These are phyloP conservation scores for Tuber melanosporum DNA, from an alignment of 495 filamentous ascomycete species.

Conservation along the genomic window DNA sequence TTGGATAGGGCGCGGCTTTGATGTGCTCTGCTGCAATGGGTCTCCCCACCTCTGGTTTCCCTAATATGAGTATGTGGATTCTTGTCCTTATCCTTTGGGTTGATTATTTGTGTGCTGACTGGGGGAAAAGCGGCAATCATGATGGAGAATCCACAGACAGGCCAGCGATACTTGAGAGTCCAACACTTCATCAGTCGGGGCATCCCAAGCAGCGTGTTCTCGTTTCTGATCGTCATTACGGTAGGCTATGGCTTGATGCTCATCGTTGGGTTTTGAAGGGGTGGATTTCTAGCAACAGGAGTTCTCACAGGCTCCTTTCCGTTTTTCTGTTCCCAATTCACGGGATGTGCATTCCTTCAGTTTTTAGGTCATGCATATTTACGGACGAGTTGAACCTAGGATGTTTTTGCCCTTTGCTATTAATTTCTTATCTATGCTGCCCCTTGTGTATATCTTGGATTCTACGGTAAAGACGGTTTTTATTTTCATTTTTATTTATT, in stretches of 20 bases:
- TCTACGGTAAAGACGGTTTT: neutral
- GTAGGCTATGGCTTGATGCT: slow-evolving; percentile 83
- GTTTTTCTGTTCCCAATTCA: neutral
- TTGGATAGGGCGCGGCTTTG: slow-evolving; percentile 47
- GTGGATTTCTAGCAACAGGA: neutral
- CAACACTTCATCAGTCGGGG: slow-evolving; percentile 90
- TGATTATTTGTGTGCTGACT: slow-evolving; percentile 16
- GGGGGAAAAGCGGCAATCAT: slow-evolving; percentile 75
- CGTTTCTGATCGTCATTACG: slow-evolving; percentile 75
- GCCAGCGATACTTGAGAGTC: slow-evolving; percentile 83
- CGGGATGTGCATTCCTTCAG: neutral
- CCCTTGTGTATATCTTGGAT: neutral
- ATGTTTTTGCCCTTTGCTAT: neutral
- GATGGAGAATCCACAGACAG: slow-evolving; percentile 91
- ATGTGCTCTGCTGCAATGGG: slow-evolving; percentile 74
- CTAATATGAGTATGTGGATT: slow-evolving; percentile 88
- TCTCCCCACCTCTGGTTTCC: slow-evolving; percentile 90
- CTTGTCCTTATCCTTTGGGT: slow-evolving; percentile 9
- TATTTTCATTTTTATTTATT: neutral
- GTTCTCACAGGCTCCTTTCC: slow-evolving; percentile 1
- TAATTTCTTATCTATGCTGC: neutral
- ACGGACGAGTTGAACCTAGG: neutral
- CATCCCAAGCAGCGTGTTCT: slow-evolving; percentile 74
- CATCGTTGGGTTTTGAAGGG: slow-evolving; percentile 60
- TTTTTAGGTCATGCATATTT: neutral